phyloP scores from a whole-genome alignment of 352 stramenopile genomes.

The Phytopythium boreale region DNA sequence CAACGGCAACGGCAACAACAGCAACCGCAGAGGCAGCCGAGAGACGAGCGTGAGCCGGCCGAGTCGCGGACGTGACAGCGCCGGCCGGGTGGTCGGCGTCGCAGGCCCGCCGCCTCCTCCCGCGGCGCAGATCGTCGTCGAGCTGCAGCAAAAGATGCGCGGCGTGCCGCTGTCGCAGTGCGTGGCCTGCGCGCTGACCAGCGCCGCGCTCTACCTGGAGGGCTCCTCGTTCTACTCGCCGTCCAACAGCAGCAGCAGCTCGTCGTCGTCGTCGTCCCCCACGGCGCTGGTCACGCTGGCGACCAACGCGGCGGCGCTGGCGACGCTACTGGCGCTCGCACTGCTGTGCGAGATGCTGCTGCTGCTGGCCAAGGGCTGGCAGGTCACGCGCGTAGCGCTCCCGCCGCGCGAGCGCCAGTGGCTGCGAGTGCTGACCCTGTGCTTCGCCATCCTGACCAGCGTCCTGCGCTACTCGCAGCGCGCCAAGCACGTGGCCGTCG shows the following conservation, averaged over 20 bases:
- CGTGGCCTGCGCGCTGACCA: constrained; percentile 27
- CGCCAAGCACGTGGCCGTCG: constrained; percentile 38
- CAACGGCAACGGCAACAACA: background rate
- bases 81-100: background rate
- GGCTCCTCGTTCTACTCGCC: background rate
- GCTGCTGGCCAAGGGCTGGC: constrained; percentile 67
- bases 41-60: background rate
- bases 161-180: constrained; percentile 36
- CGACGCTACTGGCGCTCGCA: constrained; percentile 40
- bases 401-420: constrained; percentile 44
- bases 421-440: constrained; percentile 51
- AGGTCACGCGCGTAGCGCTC: constrained; percentile 55
- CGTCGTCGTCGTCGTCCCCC: background rate
- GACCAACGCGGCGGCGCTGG: constrained; percentile 31
- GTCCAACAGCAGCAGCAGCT: background rate
- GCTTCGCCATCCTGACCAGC: constrained; percentile 42
- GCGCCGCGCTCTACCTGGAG: constrained; percentile 28
- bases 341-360: constrained; percentile 47
- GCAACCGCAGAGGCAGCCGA: background rate
- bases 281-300: constrained; percentile 29
- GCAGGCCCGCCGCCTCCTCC: background rate
- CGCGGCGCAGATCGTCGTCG: constrained; percentile 34
- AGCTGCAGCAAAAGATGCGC: constrained; percentile 56
- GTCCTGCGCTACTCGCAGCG: constrained; percentile 37
- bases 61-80: too few species aligned